phyloP scores from a whole-genome alignment of 2,329 filamentous ascomycete genomes.

The Calycina herbarum region DNA sequence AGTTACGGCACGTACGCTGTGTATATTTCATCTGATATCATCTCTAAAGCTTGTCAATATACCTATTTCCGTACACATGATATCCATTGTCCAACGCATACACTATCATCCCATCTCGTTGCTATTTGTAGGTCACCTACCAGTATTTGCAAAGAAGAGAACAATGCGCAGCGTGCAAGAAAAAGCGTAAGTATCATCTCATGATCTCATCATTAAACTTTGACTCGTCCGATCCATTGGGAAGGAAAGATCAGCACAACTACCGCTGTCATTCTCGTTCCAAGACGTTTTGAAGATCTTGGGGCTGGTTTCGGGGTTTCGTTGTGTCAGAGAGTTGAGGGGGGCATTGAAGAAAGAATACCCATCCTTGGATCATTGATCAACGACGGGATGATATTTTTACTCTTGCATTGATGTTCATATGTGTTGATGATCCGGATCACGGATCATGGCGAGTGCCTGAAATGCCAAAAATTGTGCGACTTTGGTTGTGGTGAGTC shows the following conservation, averaged over 20 bases:
- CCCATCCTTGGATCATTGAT: slow-evolving; percentile 3
- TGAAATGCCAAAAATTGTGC: background rate
- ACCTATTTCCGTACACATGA: background rate
- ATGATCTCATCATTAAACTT: background rate
- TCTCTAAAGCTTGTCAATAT: background rate
- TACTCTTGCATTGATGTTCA: background rate
- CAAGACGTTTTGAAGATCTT: slow-evolving; percentile 5
- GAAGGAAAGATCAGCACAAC: background rate
- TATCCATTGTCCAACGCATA: too few species aligned
- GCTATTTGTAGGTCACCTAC: background rate
- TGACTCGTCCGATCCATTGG: slow-evolving; percentile 3
- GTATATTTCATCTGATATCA: background rate
- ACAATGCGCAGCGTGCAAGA: background rate
- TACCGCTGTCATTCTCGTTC: slow-evolving; percentile 3
- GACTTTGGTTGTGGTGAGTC: background rate
- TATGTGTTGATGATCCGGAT: background rate
- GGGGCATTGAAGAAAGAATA: background rate
- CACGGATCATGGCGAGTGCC: background rate
- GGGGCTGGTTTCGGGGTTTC: background rate
- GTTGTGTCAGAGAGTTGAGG: slow-evolving; percentile 2
- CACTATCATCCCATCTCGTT: too few species aligned
- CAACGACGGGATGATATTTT: background rate
- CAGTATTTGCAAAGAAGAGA: background rate
- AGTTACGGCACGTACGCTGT: background rate
- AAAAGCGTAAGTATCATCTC: background rate